These are phyloP conservation scores for Phaeoacremonium minimum DNA, from an alignment of 2,329 filamentous ascomycete genomes.

Conservation along the genomic window DNA sequence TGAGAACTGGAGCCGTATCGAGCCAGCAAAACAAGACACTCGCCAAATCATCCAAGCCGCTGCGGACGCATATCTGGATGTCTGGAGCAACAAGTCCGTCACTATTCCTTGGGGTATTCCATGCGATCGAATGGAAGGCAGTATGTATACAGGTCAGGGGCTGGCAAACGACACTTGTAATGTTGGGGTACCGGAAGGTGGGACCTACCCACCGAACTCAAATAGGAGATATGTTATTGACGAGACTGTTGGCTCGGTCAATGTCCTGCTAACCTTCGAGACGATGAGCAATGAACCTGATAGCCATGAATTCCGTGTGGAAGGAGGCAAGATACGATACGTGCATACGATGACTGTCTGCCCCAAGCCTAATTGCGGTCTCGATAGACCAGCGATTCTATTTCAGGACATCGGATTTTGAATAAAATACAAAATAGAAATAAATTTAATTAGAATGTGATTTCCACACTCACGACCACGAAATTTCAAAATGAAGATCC, in stretches of 20 bases:
- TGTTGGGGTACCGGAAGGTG: constrained; percentile 6
- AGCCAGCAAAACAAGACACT: constrained; percentile 15
- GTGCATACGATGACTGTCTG: constrained; percentile 23
- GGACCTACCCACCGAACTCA: constrained; percentile 18
- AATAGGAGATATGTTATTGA: constrained; percentile 24
- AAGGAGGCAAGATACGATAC: constrained; percentile 20
- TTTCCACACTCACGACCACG: too few relatives aligned
- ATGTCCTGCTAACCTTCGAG: constrained; percentile 22
- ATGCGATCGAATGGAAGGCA: constrained; percentile 22
- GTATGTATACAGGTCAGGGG: constrained; percentile 15
- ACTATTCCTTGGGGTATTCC: constrained; percentile 28
- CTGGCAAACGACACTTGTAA: constrained; percentile 13
- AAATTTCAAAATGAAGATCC: too few relatives aligned
- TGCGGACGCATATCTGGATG: constrained; percentile 26
- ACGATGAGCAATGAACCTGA: constrained; percentile 18
- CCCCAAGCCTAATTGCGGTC: too few relatives aligned
- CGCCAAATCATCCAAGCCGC: constrained; percentile 18
- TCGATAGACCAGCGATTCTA: too few relatives aligned
- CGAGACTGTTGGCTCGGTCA: constrained; percentile 19
- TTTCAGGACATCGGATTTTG: too few relatives aligned
- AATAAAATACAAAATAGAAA: too few relatives aligned
- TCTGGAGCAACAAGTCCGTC: constrained; percentile 25
- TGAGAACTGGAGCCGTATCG: constrained; percentile 23
- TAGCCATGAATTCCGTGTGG: constrained; percentile 22
- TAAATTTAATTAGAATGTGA: too few relatives aligned